Percentiles rank a stretch among this genome's conserved stretches.
phyloP scores from a whole-genome alignment of 73 alveolate genomes.

The Paramecium sexaurelia region DNA sequence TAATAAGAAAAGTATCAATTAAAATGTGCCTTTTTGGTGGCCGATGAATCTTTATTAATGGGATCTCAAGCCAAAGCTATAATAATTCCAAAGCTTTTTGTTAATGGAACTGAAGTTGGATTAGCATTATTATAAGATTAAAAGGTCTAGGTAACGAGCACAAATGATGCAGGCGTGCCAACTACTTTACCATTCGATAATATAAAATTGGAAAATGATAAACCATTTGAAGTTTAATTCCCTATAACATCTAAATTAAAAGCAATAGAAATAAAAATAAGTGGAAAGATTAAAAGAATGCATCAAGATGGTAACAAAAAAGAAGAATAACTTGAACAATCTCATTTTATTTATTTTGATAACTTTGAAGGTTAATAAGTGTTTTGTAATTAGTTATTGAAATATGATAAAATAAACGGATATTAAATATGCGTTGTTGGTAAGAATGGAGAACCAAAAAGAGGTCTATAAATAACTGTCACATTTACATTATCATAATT shows the following conservation, averaged over 20 bases:
- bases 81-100: not conserved
- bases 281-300: not conserved
- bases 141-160: not conserved
- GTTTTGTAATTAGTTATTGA: not conserved
- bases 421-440: not conserved
- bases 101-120: not conserved
- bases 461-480: not conserved
- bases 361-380: not conserved
- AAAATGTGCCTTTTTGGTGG: conserved; percentile 67
- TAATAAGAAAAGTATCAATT: conserved; percentile 66
- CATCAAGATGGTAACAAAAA: not conserved
- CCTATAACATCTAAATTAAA: conserved; percentile 26
- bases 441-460: conserved; percentile 33
- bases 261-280: not conserved
- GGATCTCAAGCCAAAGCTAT: not conserved
- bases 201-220: conserved; percentile 66
- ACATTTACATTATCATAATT: not conserved
- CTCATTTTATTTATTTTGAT: not conserved
- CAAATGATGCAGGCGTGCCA: not conserved
- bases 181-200: conserved; percentile 51
- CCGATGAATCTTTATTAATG: not conserved
- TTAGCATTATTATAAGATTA: not conserved
- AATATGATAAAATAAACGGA: not conserved
- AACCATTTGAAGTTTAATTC: conserved; percentile 71
- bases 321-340: not conserved